Conservation (phyloP, 129 eudicot genomes). For the Scalesia atractyloides region DNA sequence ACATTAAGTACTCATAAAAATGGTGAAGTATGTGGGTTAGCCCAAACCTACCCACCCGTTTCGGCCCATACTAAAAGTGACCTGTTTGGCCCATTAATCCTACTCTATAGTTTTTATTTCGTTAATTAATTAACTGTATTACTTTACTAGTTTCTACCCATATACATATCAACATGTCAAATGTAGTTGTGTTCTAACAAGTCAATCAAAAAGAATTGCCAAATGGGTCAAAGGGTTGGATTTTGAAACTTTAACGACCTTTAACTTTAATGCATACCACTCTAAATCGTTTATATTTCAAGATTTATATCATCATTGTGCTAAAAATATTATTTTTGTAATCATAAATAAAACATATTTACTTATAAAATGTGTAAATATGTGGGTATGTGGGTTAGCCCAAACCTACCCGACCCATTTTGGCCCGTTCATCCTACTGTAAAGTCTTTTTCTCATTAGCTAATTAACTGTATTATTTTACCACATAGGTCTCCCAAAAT, state of each 20-base stretch:
- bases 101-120: not conserved
- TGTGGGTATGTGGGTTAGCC: not conserved
- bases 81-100: not conserved
- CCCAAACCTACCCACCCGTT: not conserved
- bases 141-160: not conserved
- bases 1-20: not conserved
- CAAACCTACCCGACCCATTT: not conserved
- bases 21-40: not conserved
- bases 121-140: not conserved
- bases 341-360: not conserved
- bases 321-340: not conserved
- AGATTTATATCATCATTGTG: not conserved
- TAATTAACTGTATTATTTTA: not conserved
- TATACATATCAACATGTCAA: too few relatives aligned
- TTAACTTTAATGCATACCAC: not conserved
- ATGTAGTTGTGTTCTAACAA: too few relatives aligned
- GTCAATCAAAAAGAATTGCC: too few relatives aligned
- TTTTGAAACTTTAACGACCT: not conserved
- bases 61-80: not conserved
- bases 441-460: not conserved
- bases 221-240: too few relatives aligned
- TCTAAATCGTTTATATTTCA: not conserved
- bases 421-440: not conserved
- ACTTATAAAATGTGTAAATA: not conserved
- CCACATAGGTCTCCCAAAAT: constrained; percentile 74